Percentiles rank a stretch among this genome's conserved stretches.
These are phyloP conservation scores for Aurantiochytrium sp. DNA, from an alignment of 108 stramenopile genomes.

Conservation along the genomic window DNA sequence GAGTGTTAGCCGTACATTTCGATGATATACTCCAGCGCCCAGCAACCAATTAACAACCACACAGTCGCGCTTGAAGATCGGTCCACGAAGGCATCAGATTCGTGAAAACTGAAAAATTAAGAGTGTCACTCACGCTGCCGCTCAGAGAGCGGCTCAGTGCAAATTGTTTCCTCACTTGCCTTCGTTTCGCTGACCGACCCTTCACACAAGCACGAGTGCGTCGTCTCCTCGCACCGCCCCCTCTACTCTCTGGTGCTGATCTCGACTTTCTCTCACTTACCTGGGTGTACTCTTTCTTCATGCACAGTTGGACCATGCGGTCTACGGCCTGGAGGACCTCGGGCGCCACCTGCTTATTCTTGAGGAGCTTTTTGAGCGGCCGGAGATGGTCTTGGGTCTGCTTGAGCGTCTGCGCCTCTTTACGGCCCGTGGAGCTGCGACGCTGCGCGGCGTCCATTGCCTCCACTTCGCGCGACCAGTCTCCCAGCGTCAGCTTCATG, in stretches of 20 bases:
- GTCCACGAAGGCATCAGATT: background rate
- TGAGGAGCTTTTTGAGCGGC: background rate
- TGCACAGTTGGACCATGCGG: background rate
- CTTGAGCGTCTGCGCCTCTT: background rate
- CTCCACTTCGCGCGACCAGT: background rate
- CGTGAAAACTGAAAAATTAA: background rate
- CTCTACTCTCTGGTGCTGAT: background rate
- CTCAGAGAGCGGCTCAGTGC: no score
- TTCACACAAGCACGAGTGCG: no score
- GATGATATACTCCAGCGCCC: background rate
- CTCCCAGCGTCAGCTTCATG: background rate
- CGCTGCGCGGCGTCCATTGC: background rate
- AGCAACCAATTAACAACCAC: no score
- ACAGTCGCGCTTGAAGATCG: no score
- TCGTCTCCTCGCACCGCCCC: background rate
- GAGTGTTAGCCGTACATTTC: background rate
- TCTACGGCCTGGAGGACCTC: background rate
- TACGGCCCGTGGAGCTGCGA: background rate
- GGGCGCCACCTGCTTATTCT: background rate
- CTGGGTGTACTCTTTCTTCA: background rate
- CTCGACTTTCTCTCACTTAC: conserved; percentile 1
- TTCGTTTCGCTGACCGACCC: no score
- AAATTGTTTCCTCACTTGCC: background rate
- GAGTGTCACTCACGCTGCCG: background rate
- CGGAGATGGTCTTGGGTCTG: background rate